Evolutionary conservation across 257 asterid species (phyloP).

Genomic region (Datura wrightii): DNA sequence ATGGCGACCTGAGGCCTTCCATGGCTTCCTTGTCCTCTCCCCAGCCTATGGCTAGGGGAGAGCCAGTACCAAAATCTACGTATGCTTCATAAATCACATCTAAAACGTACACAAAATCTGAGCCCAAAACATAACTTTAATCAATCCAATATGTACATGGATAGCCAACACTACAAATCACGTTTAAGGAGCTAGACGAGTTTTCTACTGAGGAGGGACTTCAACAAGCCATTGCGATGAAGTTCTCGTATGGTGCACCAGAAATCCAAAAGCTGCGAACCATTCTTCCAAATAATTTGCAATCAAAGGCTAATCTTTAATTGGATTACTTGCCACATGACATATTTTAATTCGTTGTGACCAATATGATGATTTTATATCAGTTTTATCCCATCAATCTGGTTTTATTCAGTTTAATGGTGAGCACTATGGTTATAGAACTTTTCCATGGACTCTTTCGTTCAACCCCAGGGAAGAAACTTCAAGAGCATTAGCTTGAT

Average conservation of each 20-base stretch:
- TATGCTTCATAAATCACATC: too few relatives aligned
- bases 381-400: not conserved
- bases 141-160: too few relatives aligned
- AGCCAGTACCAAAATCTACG: not conserved
- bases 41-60: not conserved
- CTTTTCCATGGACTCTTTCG: not conserved
- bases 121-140: too few relatives aligned
- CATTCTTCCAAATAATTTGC: not conserved
- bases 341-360: not conserved
- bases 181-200: too few relatives aligned
- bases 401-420: not conserved
- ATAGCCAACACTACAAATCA: too few relatives aligned
- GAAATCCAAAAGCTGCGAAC: too few relatives aligned
- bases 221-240: too few relatives aligned
- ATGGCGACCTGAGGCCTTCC: not conserved
- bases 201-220: too few relatives aligned
- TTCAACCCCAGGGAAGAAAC: not conserved
- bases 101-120: too few relatives aligned
- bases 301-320: too few relatives aligned
- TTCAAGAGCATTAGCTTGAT: not conserved
- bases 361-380: not conserved
- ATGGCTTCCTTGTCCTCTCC: not conserved
- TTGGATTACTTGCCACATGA: not conserved
- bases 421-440: not conserved
- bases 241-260: too few relatives aligned